Base-by-base conservation (phyloP, 495 filamentous ascomycete genomes). In the Aspergillus ostianus region DNA sequence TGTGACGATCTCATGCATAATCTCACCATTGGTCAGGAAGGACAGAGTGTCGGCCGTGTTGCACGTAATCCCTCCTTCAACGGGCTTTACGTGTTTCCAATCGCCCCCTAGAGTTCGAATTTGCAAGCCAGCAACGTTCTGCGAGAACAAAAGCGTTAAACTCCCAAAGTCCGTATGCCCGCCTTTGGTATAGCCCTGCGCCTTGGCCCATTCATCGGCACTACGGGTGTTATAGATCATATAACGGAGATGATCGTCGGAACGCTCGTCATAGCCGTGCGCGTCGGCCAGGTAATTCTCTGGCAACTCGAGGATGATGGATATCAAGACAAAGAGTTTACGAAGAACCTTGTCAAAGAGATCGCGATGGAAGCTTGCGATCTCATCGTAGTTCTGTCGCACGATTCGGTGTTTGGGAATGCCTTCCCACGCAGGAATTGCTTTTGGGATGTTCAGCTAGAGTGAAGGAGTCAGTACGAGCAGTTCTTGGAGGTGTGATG, bases 81-180 rank as follows among this genome's bases (percentile, higher is more conserved):
- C 69, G 6, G 75, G 77, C 64, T 74, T 72, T 2, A 82, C 78
- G 57, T 73, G 80, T 61, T 79, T 79, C 80, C 80, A 82, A 19
- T 73, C 59, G 9, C 75, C 75, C 41, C 73, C 76, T 7, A 71
- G 65, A 23, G 77, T 77, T 19, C 68, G 67, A 48, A 83, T 72
- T 68, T 85, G 82, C 57, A 85, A 59, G 0, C 75, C 83, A 9
- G 81, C 82, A 47, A 84, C 66, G 29, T 78, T 77, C 57, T 85
- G 83, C 29, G 77, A 72, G 70, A 83, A 84, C 0, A 84, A 68
- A n/a, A 85, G 64, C 0, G 81, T 84, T 29, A 84, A 52, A 27
- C 72, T 78, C 26, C 78, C 79, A 56, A 82, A 84, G 65, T 85
- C 83, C 12, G 80, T 84, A 61, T 84, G 82, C 1, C 80, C 82